These are phyloP conservation scores for Lyophyllum shimeji DNA, from an alignment of 768 basidiomycete species.

Conservation along the genomic window DNA sequence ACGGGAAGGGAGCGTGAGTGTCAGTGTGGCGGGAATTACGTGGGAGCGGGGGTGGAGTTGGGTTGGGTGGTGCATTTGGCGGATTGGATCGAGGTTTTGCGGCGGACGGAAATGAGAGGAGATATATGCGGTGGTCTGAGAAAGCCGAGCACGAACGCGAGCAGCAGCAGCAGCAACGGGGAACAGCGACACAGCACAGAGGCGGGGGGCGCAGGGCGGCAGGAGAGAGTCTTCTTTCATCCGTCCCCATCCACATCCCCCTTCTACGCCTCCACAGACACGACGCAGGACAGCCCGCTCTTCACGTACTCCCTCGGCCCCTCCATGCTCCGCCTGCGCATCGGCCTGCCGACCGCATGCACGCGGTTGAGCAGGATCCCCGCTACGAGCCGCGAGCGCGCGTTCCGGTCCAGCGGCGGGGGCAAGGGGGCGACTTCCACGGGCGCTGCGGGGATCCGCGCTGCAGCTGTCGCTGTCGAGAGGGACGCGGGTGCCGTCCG, in stretches of 20 bases:
- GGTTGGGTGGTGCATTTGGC: too few relatives aligned
- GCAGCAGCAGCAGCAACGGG: background rate
- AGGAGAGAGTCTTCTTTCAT: background rate
- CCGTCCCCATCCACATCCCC: too few relatives aligned
- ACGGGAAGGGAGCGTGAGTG: background rate
- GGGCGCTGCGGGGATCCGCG: slow-evolving; percentile 4
- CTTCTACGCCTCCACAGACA: slow-evolving; percentile 41
- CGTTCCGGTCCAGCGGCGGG: slow-evolving; percentile 18
- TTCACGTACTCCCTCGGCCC: slow-evolving; percentile 44
- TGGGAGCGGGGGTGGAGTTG: background rate
- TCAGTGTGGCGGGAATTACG: background rate
- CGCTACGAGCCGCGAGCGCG: slow-evolving; percentile 52
- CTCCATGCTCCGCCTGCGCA: slow-evolving; percentile 38
- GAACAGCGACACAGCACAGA: background rate
- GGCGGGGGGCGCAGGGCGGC: too few relatives aligned
- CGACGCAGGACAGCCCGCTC: slow-evolving; percentile 51
- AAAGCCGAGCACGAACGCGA: background rate
- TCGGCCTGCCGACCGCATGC: slow-evolving; percentile 50
- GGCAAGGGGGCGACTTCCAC: background rate
- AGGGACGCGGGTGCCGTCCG: background rate
- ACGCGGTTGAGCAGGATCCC: slow-evolving; percentile 57
- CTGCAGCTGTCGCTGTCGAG: too few relatives aligned
- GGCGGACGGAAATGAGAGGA: background rate
- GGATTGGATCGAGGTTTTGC: background rate
- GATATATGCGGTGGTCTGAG: background rate